Conservation (phyloP, 768 basidiomycete genomes). For the Pulveroboletus sp. region DNA sequence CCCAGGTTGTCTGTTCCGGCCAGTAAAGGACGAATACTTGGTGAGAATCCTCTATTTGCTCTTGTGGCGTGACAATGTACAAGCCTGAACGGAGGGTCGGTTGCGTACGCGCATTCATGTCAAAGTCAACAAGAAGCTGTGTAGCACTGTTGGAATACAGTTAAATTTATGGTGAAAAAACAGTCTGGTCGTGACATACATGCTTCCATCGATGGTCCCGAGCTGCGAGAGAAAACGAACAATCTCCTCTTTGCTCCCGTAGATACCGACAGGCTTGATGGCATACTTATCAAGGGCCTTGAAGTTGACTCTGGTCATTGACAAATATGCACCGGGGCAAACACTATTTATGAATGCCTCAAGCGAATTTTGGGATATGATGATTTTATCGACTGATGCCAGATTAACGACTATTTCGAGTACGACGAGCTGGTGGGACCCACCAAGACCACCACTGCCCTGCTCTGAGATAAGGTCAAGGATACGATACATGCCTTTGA, state of each 20-base stretch:
- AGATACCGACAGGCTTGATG: conserved; percentile 54
- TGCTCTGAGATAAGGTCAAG: conserved; percentile 53
- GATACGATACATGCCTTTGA: conserved; percentile 51
- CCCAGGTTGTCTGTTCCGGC: conserved; percentile 62
- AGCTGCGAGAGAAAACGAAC: conserved; percentile 41
- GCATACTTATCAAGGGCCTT: conserved; percentile 42
- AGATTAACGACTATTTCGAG: neutral
- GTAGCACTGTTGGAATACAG: conserved; percentile 1
- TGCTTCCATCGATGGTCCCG: conserved; percentile 34
- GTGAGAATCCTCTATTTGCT: conserved; percentile 2
- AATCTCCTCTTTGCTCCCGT: conserved; percentile 54
- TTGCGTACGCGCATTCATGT: neutral
- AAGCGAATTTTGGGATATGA: conserved; percentile 54
- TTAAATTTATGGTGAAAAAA: neutral
- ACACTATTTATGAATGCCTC: conserved; percentile 46
- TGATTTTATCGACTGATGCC: conserved; percentile 57
- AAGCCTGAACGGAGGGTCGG: conserved; percentile 22
- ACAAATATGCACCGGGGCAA: conserved; percentile 49
- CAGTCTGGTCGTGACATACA: conserved; percentile 30
- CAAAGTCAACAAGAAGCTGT: conserved; percentile 15
- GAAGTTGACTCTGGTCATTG: conserved; percentile 58
- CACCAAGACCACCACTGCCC: conserved; percentile 52
- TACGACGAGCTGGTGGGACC: neutral
- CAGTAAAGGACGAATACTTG: conserved; percentile 54
- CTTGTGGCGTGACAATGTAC: conserved; percentile 14